Evolutionary conservation across 2,329 filamentous ascomycete species (phyloP).

Genomic region (Paecilomyces formosus): DNA sequence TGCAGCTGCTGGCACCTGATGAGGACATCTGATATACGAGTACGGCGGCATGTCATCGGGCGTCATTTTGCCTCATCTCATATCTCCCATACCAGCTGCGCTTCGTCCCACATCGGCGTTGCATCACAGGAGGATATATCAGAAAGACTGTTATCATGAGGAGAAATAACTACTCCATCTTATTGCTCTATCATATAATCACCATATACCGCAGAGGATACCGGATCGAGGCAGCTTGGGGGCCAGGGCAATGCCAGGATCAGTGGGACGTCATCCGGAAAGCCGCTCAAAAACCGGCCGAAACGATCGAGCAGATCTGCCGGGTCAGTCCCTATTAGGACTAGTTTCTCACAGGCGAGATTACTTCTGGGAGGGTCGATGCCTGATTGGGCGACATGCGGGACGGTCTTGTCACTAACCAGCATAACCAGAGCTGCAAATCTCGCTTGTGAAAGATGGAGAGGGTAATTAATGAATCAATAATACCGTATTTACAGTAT

Average conservation of each 20-base stretch:
- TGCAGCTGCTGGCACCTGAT: background rate
- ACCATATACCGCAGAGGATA: background rate
- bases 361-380: background rate
- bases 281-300: background rate
- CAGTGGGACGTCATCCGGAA: background rate
- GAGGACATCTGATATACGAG: background rate
- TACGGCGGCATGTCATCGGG: background rate
- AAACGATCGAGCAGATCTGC: background rate
- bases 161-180: too few relatives aligned
- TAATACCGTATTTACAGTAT: too few relatives aligned
- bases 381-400: background rate
- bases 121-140: background rate
- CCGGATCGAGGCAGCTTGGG: background rate
- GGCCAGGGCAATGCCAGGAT: too few relatives aligned
- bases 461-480: background rate
- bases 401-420: background rate
- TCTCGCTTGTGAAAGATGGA: background rate
- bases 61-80: background rate
- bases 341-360: background rate
- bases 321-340: background rate
- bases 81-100: too few relatives aligned
- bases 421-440: background rate
- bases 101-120: background rate
- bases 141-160: too few relatives aligned
- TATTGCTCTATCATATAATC: too few relatives aligned